Conservation (phyloP, 1,284 basidiomycete species). For the Sporisorium exsertum region DNA sequence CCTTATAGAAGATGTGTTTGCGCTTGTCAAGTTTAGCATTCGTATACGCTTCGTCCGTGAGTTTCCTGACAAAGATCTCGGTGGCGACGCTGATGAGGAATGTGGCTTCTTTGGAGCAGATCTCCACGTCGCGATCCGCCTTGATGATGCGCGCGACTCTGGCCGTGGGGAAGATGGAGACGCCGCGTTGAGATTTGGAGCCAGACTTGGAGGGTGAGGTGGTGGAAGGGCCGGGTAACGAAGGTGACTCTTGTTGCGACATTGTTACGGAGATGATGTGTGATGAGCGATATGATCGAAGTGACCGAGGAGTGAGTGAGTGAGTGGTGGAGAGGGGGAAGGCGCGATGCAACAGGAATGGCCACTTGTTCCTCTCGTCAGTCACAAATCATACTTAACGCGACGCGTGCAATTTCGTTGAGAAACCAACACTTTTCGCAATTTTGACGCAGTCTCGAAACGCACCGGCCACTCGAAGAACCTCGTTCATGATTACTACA, state of each 20-base stretch:
- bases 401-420: slow-evolving; percentile 26
- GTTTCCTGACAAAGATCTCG: slow-evolving; percentile 58
- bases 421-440: slow-evolving; percentile 26
- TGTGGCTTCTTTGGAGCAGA: slow-evolving; percentile 62
- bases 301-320: neutral
- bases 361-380: neutral
- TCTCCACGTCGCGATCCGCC: slow-evolving; percentile 61
- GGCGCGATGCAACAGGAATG: neutral
- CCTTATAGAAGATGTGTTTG: slow-evolving; percentile 59
- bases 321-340: neutral
- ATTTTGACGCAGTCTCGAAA: slow-evolving; percentile 2
- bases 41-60: slow-evolving; percentile 57
- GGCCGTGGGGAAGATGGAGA: slow-evolving; percentile 53
- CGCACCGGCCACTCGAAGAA: slow-evolving; percentile 2
- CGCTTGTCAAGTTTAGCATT: slow-evolving; percentile 61
- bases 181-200: slow-evolving; percentile 38
- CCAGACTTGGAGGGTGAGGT: slow-evolving; percentile 1
- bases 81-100: slow-evolving; percentile 61
- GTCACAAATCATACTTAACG: slow-evolving; percentile 27
- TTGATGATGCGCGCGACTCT: slow-evolving; percentile 62
- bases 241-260: slow-evolving; percentile 17
- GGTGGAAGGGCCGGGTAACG: slow-evolving; percentile 17
- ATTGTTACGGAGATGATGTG: slow-evolving; percentile 2
- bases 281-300: neutral
- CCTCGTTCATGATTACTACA: slow-evolving; percentile 1